phyloP scores from a whole-genome alignment of 1,139 yeast genomes.

The Sugiyamaella novakii region DNA sequence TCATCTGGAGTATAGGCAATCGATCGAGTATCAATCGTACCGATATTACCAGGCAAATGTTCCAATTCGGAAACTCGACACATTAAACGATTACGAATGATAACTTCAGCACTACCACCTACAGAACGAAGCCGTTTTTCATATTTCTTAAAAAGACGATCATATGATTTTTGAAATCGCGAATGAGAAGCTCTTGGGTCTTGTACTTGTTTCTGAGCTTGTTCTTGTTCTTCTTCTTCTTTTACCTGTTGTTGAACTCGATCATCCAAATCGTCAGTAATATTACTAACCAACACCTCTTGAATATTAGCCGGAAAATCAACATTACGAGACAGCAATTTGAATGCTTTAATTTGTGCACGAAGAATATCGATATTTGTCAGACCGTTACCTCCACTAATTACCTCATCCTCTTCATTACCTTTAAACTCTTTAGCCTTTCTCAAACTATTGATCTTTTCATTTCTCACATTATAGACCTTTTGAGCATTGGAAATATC shows the following conservation, averaged over 20 bases:
- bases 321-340: slow-evolving; percentile 72
- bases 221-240: slow-evolving; percentile 6
- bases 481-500: slow-evolving; percentile 43
- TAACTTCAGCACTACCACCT: slow-evolving; percentile 41
- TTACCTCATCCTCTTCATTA: background rate
- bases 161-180: slow-evolving; percentile 10
- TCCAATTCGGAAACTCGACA: slow-evolving; percentile 76
- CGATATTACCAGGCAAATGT: slow-evolving; percentile 71
- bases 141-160: slow-evolving; percentile 15
- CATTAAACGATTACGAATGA: slow-evolving; percentile 51
- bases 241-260: slow-evolving; percentile 1
- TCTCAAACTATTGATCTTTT: slow-evolving; percentile 33
- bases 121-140: slow-evolving; percentile 27
- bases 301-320: slow-evolving; percentile 62
- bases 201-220: background rate
- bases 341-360: slow-evolving; percentile 73
- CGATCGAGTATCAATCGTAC: slow-evolving; percentile 56
- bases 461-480: slow-evolving; percentile 41
- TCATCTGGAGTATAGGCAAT: slow-evolving; percentile 48
- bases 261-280: slow-evolving; percentile 13
- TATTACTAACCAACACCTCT: slow-evolving; percentile 43
- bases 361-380: slow-evolving; percentile 54
- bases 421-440: background rate
- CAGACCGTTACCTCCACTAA: background rate
- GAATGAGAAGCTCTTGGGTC: slow-evolving; percentile 11